A percentile compares a stretch with the other conserved stretches of the same genome.
phyloP scores from a whole-genome alignment of 805 yeast species.

The Brettanomyces custersianus region DNA sequence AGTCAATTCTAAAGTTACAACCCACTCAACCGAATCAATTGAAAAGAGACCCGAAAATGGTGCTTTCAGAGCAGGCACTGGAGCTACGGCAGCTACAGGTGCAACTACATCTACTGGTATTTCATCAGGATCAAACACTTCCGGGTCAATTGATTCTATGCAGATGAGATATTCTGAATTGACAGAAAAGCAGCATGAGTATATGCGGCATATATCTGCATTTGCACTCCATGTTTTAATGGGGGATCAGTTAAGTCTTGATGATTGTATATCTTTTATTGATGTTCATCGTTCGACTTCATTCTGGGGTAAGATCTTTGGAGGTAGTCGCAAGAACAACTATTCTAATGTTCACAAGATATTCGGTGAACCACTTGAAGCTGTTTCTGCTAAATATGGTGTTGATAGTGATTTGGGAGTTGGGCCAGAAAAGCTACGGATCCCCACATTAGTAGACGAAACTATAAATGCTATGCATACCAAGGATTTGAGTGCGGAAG shows the following conservation, averaged over 20 bases:
- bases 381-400: slow-evolving; percentile 60
- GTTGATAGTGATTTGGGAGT: slow-evolving; percentile 78
- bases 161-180: slow-evolving; percentile 57
- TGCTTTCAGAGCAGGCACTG: too few relatives aligned
- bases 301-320: slow-evolving; percentile 45
- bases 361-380: slow-evolving; percentile 71
- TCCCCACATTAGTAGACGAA: slow-evolving; percentile 86
- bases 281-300: slow-evolving; percentile 34
- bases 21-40: too few relatives aligned
- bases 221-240: slow-evolving; percentile 35
- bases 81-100: too few relatives aligned
- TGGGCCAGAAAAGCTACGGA: slow-evolving; percentile 68
- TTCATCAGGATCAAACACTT: too few relatives aligned
- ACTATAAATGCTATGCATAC: slow-evolving; percentile 73
- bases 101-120: neutral
- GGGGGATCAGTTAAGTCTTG: slow-evolving; percentile 23
- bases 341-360: slow-evolving; percentile 29
- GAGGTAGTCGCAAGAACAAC: slow-evolving; percentile 7
- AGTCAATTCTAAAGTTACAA: too few relatives aligned
- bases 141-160: too few relatives aligned
- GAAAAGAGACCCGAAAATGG: too few relatives aligned
- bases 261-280: slow-evolving; percentile 32
- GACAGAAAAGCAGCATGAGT: slow-evolving; percentile 43
- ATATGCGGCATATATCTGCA: slow-evolving; percentile 51
- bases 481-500: slow-evolving; percentile 92